A percentile compares a stretch with the other conserved stretches of the same genome.
phyloP scores from a whole-genome alignment of 495 filamentous ascomycete species.

The Neurospora sublineolata region DNA sequence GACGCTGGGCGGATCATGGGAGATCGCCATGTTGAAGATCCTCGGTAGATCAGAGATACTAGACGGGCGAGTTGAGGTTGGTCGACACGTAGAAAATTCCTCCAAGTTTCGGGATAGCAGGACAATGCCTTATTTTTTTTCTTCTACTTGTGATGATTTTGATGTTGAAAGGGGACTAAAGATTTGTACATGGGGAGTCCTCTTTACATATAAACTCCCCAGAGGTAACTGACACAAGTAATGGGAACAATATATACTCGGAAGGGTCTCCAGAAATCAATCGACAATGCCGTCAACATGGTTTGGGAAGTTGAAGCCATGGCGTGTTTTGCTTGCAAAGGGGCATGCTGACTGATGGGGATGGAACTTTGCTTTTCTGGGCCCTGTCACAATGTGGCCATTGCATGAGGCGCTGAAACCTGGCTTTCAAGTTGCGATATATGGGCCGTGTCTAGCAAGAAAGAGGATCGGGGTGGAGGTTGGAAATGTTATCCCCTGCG shows the following conservation, averaged over 20 bases:
- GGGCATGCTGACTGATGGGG: neutral
- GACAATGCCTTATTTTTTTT: neutral
- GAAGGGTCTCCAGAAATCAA: neutral
- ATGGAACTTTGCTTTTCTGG: neutral
- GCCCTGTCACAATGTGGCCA: neutral
- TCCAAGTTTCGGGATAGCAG: neutral
- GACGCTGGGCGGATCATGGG: neutral
- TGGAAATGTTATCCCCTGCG: neutral
- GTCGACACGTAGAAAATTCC: neutral
- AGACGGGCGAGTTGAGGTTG: neutral
- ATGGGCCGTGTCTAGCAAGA: neutral
- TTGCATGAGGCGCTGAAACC: neutral
- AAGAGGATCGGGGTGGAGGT: neutral
- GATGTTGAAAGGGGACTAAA: neutral
- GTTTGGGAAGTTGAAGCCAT: neutral
- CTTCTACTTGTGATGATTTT: neutral
- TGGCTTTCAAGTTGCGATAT: neutral
- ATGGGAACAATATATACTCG: neutral
- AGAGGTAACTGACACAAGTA: neutral
- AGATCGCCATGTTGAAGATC: neutral
- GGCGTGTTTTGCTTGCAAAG: neutral
- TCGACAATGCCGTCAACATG: neutral
- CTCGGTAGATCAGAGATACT: neutral
- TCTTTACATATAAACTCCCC: neutral
- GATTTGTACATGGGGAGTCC: neutral